Base-by-base conservation (phyloP, 148 eudicot species). In the Camellia granthamiana region DNA sequence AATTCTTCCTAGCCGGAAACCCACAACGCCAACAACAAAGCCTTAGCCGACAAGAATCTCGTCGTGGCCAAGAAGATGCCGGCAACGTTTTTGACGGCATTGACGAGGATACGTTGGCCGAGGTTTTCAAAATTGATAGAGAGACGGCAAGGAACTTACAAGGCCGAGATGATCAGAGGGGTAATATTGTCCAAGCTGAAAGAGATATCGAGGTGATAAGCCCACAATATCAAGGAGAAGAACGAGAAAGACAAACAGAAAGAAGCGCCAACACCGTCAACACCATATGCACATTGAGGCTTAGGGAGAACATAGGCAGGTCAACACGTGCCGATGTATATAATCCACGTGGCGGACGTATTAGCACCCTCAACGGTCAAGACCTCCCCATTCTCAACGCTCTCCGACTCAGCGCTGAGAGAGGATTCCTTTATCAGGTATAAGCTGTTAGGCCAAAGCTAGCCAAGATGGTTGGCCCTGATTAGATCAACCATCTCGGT, bases 1-100 rank as follows among this genome's bases (percentile, higher is more conserved):
- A 54, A 71, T 90, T 92, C 90, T 90, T 81, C 90, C 76, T 92
- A 7, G 96, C 96, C 23, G 96, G 93, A n/a, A 89, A 80, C 84
- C 91, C 88, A 51, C 80, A 78, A 41, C 76, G 69, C 42, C 65
- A 46, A 12, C 78, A 74, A 3, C 80, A 73, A 56, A 56, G 23
- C 0, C 7, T 15, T 38, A 9, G 68, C 3, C 30, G 9, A 2
- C 38, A 19, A 73, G 62, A 55, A 6, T 16, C 7, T 8, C 56
- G 3, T 1, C 61, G 3, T 42, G 14, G 52, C 67, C 67, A 61
- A 4, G 30, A 59, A 7, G 8, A 19, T 9, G 82, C 78, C 14
- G 63, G 78, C 16, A 92, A 92, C 83, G 38, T 90, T 64, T 78
- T 90, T 54, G 78, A 77, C 15, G 93, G 91, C n/a, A 80, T 90